These are phyloP conservation scores for Rhododendron williamsianum DNA, from an alignment of 148 eudicot species.

Conservation along the genomic window DNA sequence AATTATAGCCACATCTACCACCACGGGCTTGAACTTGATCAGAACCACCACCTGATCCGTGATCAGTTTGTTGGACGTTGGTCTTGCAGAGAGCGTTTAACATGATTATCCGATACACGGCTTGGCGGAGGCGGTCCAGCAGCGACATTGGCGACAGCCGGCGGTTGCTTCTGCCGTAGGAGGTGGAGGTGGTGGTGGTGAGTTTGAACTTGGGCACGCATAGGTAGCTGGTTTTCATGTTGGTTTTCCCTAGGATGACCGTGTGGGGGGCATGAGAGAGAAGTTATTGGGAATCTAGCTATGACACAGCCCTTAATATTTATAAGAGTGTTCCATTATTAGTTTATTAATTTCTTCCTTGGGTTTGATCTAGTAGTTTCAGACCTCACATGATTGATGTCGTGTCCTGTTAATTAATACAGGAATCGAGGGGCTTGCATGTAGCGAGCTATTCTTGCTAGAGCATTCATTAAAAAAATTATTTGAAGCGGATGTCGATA, in stretches of 20 bases:
- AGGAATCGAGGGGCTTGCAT: too few relatives aligned
- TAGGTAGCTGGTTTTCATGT: slow-evolving; percentile 41
- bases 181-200: not conserved
- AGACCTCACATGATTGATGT: too few relatives aligned
- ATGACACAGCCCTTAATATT: slow-evolving; percentile 5
- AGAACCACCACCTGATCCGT: not conserved
- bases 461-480: too few relatives aligned
- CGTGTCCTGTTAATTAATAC: too few relatives aligned
- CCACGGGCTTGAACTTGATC: not conserved
- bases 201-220: slow-evolving; percentile 44
- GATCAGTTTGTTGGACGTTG: not conserved
- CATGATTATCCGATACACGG: slow-evolving; percentile 66
- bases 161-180: slow-evolving; percentile 14
- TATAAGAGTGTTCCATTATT: not conserved
- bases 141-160: slow-evolving; percentile 31
- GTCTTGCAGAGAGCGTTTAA: slow-evolving; percentile 51
- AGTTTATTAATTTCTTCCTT: not conserved
- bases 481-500: too few relatives aligned
- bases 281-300: slow-evolving; percentile 9
- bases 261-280: not conserved
- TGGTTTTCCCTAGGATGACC: slow-evolving; percentile 3
- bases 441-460: too few relatives aligned
- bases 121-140: slow-evolving; percentile 55
- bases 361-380: not conserved
- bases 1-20: slow-evolving; percentile 16